Percentiles rank a stretch among this genome's conserved stretches.
Conservation (phyloP, 225 moss, liverwort and hornwort species). For the Neckera pumila region DNA sequence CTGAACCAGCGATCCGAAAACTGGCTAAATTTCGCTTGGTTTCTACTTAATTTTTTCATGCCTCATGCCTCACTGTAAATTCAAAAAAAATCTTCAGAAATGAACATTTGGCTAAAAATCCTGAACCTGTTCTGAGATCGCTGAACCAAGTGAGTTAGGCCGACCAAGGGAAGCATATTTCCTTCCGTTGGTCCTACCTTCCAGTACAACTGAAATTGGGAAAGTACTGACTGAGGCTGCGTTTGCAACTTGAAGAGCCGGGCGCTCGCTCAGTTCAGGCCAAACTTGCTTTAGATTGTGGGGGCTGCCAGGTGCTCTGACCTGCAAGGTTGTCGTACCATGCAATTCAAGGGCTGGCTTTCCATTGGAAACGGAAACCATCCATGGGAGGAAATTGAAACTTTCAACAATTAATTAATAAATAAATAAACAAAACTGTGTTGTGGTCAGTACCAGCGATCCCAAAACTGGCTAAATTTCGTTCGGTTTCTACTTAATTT, state of each 20-base stretch:
- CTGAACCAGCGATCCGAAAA: not conserved
- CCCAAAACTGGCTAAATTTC: too few relatives aligned
- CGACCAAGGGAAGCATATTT: not conserved
- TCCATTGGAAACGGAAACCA: not conserved
- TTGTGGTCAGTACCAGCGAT: too few relatives aligned
- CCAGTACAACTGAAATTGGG: not conserved
- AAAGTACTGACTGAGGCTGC: not conserved
- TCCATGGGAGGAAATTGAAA: not conserved
- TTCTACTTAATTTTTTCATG: too few relatives aligned
- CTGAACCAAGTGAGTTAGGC: not conserved
- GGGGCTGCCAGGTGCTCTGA: not conserved
- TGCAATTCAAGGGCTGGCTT: not conserved
- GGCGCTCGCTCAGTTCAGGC: not conserved
- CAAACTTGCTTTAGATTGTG: not conserved
- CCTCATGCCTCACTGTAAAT: too few relatives aligned
- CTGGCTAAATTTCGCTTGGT: too few relatives aligned
- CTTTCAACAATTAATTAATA: not conserved
- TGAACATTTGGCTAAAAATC: too few relatives aligned
- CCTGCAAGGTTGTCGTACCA: accelerated
- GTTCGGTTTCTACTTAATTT: too few relatives aligned
- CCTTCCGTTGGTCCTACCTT: not conserved
- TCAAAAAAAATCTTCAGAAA: too few relatives aligned
- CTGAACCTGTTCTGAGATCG: too few relatives aligned
- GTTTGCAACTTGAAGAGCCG: not conserved
- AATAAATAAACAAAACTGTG: too few relatives aligned